Percentiles rank a stretch among this genome's conserved stretches.
These are phyloP conservation scores for Thraustochytrium striatum DNA, from an alignment of 352 stramenopile species.

Conservation along the genomic window DNA sequence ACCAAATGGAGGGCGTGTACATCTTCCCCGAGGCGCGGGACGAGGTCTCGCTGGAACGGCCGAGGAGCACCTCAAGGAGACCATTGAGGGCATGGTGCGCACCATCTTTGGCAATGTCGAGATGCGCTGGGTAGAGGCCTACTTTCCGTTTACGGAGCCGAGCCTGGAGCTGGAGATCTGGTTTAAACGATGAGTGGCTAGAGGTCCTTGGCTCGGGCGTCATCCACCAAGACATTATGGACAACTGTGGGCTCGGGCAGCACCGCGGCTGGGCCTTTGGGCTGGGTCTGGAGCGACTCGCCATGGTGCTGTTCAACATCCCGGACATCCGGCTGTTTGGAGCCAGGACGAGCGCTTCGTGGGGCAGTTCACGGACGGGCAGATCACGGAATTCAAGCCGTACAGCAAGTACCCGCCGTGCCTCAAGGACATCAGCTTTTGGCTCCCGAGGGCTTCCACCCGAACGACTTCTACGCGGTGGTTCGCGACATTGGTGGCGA, in stretches of 20 bases:
- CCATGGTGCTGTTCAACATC: slow-evolving; percentile 99
- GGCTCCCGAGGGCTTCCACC: slow-evolving; percentile 78
- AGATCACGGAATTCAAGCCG: slow-evolving; percentile 76
- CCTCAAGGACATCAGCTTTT: slow-evolving; percentile 99
- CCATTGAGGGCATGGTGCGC: slow-evolving; percentile 84
- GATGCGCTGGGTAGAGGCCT: slow-evolving; percentile 95
- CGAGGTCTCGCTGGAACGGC: slow-evolving; percentile 70
- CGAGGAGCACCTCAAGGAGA: slow-evolving; percentile 87
- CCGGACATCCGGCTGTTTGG: slow-evolving; percentile 99
- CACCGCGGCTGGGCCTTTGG: slow-evolving; percentile 92
- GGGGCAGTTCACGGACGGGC: slow-evolving; percentile 50
- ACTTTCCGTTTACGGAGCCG: slow-evolving; percentile 98
- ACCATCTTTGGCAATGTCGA: slow-evolving; percentile 76
- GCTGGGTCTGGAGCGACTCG: slow-evolving; percentile 93
- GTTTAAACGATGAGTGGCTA: slow-evolving; percentile 95
- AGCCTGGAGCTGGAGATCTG: slow-evolving; percentile 98
- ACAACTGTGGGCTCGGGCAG: slow-evolving; percentile 66
- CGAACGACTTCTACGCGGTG: slow-evolving; percentile 96
- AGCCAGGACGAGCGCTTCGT: slow-evolving; percentile 84
- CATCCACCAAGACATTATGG: slow-evolving; percentile 87
- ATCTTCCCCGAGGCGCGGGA: slow-evolving; percentile 69
- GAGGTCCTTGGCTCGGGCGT: slow-evolving; percentile 97
- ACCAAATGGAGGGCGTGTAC: slow-evolving; percentile 96
- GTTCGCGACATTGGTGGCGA: slow-evolving; percentile 91
- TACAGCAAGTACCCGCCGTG: slow-evolving; percentile 98